A percentile compares a stretch with the other conserved stretches of the same genome.
phyloP scores from a whole-genome alignment of 1,139 yeast genomes.

The Saccharomyces hybrid region DNA sequence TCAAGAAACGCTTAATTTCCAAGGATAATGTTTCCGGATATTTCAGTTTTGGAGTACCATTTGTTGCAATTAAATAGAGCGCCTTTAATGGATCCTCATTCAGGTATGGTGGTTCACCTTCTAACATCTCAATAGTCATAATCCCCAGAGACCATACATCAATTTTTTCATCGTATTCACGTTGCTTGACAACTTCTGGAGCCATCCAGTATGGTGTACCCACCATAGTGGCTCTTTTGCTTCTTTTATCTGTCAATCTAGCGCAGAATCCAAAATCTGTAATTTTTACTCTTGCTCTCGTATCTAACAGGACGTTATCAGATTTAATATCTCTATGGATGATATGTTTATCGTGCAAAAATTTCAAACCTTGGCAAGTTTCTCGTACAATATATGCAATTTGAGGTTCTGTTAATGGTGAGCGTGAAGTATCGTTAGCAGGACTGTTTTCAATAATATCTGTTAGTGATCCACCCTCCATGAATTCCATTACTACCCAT shows the following conservation, averaged over 20 bases:
- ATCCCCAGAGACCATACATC: slow-evolving; percentile 98
- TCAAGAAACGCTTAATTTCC: slow-evolving; percentile 76
- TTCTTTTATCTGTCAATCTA: slow-evolving; percentile 43
- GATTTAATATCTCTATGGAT: slow-evolving; percentile 73
- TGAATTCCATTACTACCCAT: slow-evolving; percentile 94
- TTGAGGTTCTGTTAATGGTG: slow-evolving; percentile 56
- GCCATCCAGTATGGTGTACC: no score
- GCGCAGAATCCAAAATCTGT: slow-evolving; percentile 99
- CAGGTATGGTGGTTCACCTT: slow-evolving; percentile 94
- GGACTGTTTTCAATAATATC: slow-evolving; percentile 75
- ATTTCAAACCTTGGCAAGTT: slow-evolving; percentile 86
- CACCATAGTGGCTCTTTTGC: no score
- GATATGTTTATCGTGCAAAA: slow-evolving; percentile 50
- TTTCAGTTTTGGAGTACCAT: slow-evolving; percentile 92
- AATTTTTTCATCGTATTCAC: slow-evolving; percentile 92
- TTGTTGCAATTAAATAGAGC: slow-evolving; percentile 83
- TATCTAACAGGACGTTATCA: slow-evolving; percentile 83
- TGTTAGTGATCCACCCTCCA: slow-evolving; percentile 86
- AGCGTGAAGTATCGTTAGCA: slow-evolving; percentile 33
- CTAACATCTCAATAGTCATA: slow-evolving; percentile 98
- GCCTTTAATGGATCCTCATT: slow-evolving; percentile 93
- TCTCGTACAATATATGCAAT: slow-evolving; percentile 87
- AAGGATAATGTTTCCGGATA: slow-evolving; percentile 73
- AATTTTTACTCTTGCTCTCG: slow-evolving; percentile 83
- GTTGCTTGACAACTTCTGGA: slow-evolving; percentile 50